Conservation (phyloP, 441 rosid species). For the Lepidium campestre region DNA sequence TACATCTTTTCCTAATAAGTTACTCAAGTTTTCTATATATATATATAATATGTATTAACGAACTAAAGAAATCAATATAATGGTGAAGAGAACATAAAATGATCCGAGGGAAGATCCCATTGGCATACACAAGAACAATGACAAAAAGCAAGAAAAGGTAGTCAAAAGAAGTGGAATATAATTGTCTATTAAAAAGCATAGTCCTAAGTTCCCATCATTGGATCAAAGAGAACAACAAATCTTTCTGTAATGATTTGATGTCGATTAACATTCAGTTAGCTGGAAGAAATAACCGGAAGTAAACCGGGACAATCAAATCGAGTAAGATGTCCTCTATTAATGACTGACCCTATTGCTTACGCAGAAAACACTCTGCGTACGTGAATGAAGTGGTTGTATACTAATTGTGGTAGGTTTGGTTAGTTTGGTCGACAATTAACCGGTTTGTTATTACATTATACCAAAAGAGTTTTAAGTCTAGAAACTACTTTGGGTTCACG, state of each 20-base stretch:
- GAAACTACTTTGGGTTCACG: not conserved
- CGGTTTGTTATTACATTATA: not conserved
- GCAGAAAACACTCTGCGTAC: constrained; percentile 15
- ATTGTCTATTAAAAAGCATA: constrained; percentile 20
- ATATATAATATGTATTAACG: not conserved
- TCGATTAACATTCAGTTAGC: too few relatives aligned
- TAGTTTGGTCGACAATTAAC: not conserved
- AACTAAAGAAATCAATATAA: constrained; percentile 2
- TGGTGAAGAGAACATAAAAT: constrained; percentile 5
- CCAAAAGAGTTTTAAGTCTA: not conserved
- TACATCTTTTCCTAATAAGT: not conserved
- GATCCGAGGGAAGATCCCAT: constrained; percentile 25
- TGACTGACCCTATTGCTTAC: constrained; percentile 10
- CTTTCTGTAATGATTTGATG: constrained; percentile 24
- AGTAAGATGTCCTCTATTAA: too few relatives aligned
- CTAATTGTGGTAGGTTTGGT: not conserved
- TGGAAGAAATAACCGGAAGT: too few relatives aligned
- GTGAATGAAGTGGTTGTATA: not conserved
- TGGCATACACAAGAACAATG: constrained; percentile 3
- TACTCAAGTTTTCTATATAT: not conserved
- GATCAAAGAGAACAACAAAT: constrained; percentile 21
- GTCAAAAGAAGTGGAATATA: constrained; percentile 22
- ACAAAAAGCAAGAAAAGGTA: constrained; percentile 12
- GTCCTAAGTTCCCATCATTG: constrained; percentile 30
- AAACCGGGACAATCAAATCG: too few relatives aligned